Evolutionary conservation across 306 rosid genomes (phyloP).

Genomic region (Luffa acutangula): DNA sequence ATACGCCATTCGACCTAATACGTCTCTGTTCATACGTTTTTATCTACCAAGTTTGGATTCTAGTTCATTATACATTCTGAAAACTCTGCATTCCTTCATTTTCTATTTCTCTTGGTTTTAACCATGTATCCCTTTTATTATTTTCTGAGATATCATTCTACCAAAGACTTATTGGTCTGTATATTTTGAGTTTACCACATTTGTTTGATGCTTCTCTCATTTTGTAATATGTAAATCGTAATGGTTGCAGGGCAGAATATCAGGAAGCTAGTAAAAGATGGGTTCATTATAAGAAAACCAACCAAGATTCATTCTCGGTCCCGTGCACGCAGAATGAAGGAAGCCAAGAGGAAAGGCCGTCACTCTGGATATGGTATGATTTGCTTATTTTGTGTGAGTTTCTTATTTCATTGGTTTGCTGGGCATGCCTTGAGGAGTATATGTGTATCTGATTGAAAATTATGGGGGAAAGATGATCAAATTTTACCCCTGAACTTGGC

Average conservation of each 20-base stretch:
- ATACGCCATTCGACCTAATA: too few species aligned
- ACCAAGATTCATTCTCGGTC: neutral
- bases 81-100: neutral
- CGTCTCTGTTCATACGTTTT: too few species aligned
- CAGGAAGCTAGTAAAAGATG: neutral
- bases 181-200: neutral
- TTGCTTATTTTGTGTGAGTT: neutral
- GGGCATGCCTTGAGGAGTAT: neutral
- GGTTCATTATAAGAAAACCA: neutral
- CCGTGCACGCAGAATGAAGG: neutral
- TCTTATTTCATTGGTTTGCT: neutral
- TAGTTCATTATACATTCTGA: neutral
- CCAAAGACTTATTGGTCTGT: neutral
- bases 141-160: neutral
- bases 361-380: neutral
- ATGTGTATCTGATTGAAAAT: neutral
- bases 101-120: neutral
- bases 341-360: neutral
- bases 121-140: neutral
- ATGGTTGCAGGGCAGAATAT: neutral
- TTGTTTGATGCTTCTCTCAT: neutral
- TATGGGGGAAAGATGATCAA: neutral
- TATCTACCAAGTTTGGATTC: neutral
- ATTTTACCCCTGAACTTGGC: too few species aligned
- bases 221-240: neutral